Evolutionary conservation across 208 protist genomes (phyloP).

Genomic region (Hexamita inflata): DNA sequence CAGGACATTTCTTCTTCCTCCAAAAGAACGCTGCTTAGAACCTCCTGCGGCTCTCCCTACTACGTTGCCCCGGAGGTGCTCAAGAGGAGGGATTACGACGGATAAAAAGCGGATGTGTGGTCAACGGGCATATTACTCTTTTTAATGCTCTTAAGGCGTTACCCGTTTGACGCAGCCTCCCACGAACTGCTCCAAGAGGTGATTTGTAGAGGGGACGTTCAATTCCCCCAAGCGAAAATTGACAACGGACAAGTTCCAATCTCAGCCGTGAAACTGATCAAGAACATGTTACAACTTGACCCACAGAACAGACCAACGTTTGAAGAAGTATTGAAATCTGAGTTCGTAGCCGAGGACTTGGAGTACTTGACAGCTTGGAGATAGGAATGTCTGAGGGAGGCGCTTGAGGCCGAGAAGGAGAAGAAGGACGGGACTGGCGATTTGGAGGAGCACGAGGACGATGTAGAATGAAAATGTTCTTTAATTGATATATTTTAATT

Average conservation of each 20-base stretch:
- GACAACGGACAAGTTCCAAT: background rate
- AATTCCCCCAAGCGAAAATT: background rate
- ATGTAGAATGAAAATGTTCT: background rate
- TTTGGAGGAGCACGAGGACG: background rate
- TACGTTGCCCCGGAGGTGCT: conserved; percentile 35
- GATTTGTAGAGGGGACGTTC: background rate
- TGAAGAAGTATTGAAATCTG: background rate
- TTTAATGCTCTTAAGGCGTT: background rate
- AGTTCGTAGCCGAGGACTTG: background rate
- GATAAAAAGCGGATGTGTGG: conserved; percentile 33
- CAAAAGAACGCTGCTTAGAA: conserved; percentile 13
- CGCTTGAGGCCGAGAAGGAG: background rate
- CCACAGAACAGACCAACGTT: background rate
- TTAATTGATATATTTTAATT: too few relatives aligned
- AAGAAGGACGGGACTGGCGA: background rate
- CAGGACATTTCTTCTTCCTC: background rate
- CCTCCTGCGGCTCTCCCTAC: conserved; percentile 29
- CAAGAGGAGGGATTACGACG: conserved; percentile 15
- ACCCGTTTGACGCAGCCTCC: background rate
- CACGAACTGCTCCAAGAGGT: background rate
- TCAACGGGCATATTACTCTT: conserved; percentile 29
- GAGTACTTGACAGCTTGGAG: background rate
- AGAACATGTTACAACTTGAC: background rate
- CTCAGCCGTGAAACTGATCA: conserved; percentile 4
- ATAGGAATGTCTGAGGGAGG: background rate